Conservation (phyloP, 2,329 filamentous ascomycete species). For the Ilyonectria sp. region DNA sequence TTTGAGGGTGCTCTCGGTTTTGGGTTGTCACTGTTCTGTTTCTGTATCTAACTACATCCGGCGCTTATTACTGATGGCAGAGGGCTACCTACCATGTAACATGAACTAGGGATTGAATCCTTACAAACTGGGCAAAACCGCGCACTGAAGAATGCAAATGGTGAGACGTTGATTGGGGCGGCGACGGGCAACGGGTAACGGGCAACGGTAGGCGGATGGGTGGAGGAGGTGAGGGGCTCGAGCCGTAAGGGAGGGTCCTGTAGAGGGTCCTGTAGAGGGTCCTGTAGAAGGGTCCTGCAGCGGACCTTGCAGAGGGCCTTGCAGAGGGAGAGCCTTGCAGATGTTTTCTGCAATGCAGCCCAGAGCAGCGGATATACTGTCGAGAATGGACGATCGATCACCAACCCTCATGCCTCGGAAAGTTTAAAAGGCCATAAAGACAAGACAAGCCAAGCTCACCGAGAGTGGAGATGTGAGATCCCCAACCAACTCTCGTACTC, state of each 20-base stretch:
- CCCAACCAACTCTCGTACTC: too few species aligned
- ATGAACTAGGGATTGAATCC: conserved; percentile 21
- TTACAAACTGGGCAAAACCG: conserved; percentile 11
- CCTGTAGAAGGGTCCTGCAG: not conserved
- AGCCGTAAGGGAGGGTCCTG: not conserved
- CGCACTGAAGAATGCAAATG: conserved; percentile 16
- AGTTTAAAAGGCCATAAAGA: conserved; percentile 18
- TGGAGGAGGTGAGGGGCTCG: not conserved
- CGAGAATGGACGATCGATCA: conserved; percentile 7
- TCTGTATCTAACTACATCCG: not conserved
- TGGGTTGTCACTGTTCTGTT: not conserved
- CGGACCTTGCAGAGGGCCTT: not conserved
- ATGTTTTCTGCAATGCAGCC: not conserved
- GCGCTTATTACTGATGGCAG: conserved; percentile 2
- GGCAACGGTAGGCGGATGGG: not conserved
- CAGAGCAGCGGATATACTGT: conserved; percentile 4
- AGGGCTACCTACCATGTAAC: conserved; percentile 21
- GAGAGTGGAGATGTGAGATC: conserved; percentile 12
- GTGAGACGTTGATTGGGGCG: conserved; percentile 29
- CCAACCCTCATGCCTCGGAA: conserved; percentile 18
- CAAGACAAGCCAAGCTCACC: conserved; percentile 16
- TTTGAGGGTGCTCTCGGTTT: not conserved
- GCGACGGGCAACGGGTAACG: not conserved
- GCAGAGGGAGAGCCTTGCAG: not conserved
- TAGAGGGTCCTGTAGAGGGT: not conserved